Evolutionary conservation across 1,284 basidiomycete genomes (phyloP).

Genomic region (Rhodotorula sp.): DNA sequence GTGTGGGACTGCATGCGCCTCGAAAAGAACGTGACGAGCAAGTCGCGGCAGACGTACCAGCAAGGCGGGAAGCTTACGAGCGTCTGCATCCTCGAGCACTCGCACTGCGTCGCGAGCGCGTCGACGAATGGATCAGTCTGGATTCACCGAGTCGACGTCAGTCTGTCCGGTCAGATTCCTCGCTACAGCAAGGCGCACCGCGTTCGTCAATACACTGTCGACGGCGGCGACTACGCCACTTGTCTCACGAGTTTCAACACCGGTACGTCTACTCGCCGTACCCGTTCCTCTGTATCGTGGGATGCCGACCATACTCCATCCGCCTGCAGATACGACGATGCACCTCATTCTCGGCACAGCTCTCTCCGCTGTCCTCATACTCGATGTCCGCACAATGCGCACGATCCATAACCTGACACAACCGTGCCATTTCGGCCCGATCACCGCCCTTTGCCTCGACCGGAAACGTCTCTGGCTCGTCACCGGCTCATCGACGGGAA

Average conservation of each 20-base stretch:
- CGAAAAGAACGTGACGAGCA: constrained; percentile 65
- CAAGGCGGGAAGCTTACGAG: constrained; percentile 49
- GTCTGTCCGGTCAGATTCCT: constrained; percentile 46
- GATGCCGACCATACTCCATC: background rate
- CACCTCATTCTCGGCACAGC: constrained; percentile 77
- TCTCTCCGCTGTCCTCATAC: constrained; percentile 68
- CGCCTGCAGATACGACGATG: constrained; percentile 44
- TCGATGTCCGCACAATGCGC: constrained; percentile 84
- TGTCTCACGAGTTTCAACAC: constrained; percentile 49
- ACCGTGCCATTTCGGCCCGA: constrained; percentile 79
- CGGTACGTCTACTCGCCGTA: constrained; percentile 24
- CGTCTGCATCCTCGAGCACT: constrained; percentile 47
- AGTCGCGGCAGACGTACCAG: constrained; percentile 49
- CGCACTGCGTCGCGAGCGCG: constrained; percentile 51
- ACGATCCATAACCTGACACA: constrained; percentile 72
- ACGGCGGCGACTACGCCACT: constrained; percentile 48
- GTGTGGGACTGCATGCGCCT: constrained; percentile 77
- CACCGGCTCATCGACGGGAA: constrained; percentile 78
- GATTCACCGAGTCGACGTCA: constrained; percentile 50
- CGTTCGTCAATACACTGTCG: constrained; percentile 48
- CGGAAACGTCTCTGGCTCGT: constrained; percentile 80
- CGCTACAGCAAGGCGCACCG: constrained; percentile 49
- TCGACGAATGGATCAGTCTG: constrained; percentile 50
- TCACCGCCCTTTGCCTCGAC: constrained; percentile 79
- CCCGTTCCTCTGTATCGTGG: too few species aligned